Percentiles rank a stretch among this genome's conserved stretches.
Evolutionary conservation across 1,139 yeast species (phyloP).

Genomic region (Sugiyamaella pinicola): DNA sequence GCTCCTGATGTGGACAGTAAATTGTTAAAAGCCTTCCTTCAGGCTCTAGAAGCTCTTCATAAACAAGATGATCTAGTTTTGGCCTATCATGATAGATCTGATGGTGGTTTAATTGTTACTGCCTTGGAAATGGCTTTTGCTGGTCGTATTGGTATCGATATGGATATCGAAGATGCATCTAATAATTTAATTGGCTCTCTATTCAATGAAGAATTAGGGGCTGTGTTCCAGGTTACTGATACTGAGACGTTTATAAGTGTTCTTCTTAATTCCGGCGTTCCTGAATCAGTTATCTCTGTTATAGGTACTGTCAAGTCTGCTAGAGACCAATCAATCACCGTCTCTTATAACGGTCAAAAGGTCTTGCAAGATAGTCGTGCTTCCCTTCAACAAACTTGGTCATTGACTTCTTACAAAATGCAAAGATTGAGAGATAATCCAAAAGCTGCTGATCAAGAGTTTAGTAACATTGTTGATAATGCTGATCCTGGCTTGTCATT

Average conservation of each 20-base stretch:
- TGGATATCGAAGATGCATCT: conserved; percentile 39
- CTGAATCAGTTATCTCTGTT: conserved; percentile 55
- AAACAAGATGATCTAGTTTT: conserved; percentile 60
- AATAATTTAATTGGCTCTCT: conserved; percentile 42
- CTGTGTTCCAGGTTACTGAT: conserved; percentile 85
- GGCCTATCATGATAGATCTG: conserved; percentile 96
- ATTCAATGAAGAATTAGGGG: conserved; percentile 94
- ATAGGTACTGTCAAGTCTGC: conserved; percentile 66
- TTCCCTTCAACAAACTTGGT: conserved; percentile 79
- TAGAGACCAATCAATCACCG: conserved; percentile 55
- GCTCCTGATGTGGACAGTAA: conserved; percentile 76
- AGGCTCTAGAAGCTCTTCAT: conserved; percentile 72
- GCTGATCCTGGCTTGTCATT: conserved; percentile 87
- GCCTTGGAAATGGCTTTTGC: conserved; percentile 96
- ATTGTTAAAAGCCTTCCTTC: conserved; percentile 67
- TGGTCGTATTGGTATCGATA: conserved; percentile 77
- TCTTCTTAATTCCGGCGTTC: conserved; percentile 60
- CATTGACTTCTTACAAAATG: conserved; percentile 84
- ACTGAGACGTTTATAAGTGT: conserved; percentile 57
- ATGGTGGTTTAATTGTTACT: conserved; percentile 92
- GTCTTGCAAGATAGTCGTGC: conserved; percentile 64
- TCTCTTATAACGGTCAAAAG: conserved; percentile 51
- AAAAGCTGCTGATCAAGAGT: conserved; percentile 84
- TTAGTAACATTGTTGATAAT: conserved; percentile 70
- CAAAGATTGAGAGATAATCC: conserved; percentile 96